Evolutionary conservation across 495 filamentous ascomycete species (phyloP), one percentile per base, ranked within the genome.

Genomic region (Neurospora tetrasperma): DNA sequence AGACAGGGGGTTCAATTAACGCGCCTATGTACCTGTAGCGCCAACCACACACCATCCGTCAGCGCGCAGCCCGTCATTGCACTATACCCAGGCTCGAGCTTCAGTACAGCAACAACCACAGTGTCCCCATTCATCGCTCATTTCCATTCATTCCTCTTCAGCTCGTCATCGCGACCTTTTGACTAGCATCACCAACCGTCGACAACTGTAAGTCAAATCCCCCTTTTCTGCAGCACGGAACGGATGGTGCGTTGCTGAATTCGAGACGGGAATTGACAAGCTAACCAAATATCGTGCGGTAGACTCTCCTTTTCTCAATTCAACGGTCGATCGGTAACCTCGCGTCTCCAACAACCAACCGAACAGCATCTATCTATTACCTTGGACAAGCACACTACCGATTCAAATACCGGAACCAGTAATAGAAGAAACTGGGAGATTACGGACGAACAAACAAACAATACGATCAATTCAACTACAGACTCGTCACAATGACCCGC

Each of bases 401-500:
- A 38, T 5, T 38, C 35, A 38, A 38, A 4, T 5, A 38, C 35
- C 4, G 35, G 35, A 4, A 38, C 35, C 35, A 38, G 35, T 5
- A 38, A 38, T 4, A 38, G 0, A 6, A 38, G 4, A 38, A 38
- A 38, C 35, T 5, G 35, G 5, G 35, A 9, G 43, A 20, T 46
- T 2, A 16, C 27, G 35, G 6, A 35, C 54, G 14, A 27, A 66
- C 69, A 14, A 48, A 27, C 18, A 5, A 6, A 40, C 42, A 35
- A 27, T 18, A 27, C 39, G 18, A 71, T 18, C 12, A 27, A 20
- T n/a, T 11, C 12, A 16, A 20, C 40, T 14, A 27, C 38, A 42
- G 18, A 42, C 46, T 7, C 43, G 27, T 16, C 72, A 78, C 73
- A 42, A 99, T 98, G 96, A 97, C 96, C 75, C 93, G 93, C 82